phyloP scores from a whole-genome alignment of 2,329 filamentous ascomycete species.

The Trichoderma aggressivum region DNA sequence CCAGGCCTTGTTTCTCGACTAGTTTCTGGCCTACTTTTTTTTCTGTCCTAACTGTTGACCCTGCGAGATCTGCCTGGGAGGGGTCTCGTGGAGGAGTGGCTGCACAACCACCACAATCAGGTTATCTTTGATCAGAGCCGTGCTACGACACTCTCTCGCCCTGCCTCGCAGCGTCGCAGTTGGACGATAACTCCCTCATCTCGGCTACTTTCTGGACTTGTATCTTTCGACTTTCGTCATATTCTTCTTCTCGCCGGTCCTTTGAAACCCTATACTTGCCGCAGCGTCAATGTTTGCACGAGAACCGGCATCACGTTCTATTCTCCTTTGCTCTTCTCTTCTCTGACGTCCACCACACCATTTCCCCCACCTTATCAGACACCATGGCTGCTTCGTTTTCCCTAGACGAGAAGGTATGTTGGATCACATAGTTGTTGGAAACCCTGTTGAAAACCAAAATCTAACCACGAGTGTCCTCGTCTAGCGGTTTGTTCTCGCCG shows the following conservation, averaged over 20 bases:
- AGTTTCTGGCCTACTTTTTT: slow-evolving; percentile 3
- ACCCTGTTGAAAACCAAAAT: not conserved
- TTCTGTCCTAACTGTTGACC: not conserved
- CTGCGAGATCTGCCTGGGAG: slow-evolving; percentile 13
- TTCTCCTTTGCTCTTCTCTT: not conserved
- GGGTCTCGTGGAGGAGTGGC: slow-evolving; percentile 9
- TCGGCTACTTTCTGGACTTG: not conserved
- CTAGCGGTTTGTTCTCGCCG: slow-evolving; percentile 56
- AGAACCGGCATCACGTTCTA: not conserved
- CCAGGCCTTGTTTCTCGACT: slow-evolving; percentile 1
- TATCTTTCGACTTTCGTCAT: not conserved
- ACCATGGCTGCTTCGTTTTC: slow-evolving; percentile 17
- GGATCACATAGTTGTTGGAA: not conserved
- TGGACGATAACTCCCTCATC: not conserved
- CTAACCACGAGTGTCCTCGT: not conserved
- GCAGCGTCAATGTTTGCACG: slow-evolving; percentile 13
- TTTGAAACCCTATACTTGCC: not conserved
- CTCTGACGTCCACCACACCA: not conserved
- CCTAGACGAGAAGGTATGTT: slow-evolving; percentile 20
- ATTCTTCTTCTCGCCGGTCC: not conserved
- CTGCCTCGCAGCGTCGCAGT: not conserved
- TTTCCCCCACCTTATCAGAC: not conserved
- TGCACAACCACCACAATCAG: slow-evolving; percentile 15
- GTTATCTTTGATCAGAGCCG: slow-evolving; percentile 14
- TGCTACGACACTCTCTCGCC: slow-evolving; percentile 5